Base-by-base conservation (phyloP, 148 eudicot genomes). In the Rhododendron ovatum region DNA sequence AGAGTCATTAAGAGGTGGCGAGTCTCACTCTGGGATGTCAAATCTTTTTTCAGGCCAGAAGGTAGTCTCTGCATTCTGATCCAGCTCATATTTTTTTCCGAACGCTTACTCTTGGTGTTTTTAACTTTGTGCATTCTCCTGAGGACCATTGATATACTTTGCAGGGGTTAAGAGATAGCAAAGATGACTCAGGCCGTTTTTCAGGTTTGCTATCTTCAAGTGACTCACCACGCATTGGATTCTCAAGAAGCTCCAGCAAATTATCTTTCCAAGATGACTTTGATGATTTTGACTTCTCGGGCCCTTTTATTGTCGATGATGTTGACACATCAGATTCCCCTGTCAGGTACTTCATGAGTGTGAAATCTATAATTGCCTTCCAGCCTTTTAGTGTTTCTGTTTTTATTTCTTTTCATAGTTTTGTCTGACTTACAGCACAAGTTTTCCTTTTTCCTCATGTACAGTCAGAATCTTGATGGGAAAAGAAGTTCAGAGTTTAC, bases 301-400 rank as follows among this genome's bases (percentile, higher is more conserved):
- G 92, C 85, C 99, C 98, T 67, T 97, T 95, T 89, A 95, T 94
- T 88, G 99, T 97, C 76, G 99, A 97, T 88, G 99, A 95, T 85
- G 92, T 95, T 28, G 98, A 96, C 86, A 84, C 93, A 76, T 91
- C 94, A 81, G 98, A 93, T 81, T 89, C 94, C 86, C 94, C 88
- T 76, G 84, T 92, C 89, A 93, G 98, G 99, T 97, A 93, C 86
- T 87, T 83, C 11, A 33, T 5, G 18, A 69, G 28, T 28, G 75
- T 33, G 22, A 33, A 33, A 71, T 33, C 76, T 71, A 71, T 13
- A 71, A 71, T 30, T 71, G 18, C 2, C 41, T 71, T 30, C 76
- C 37, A 69, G 48, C 84, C 53, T 74, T 77, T 83, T 9, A 57
- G 45, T 63, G 57, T 33, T 53, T 73, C 9, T 63, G 37, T 43